Base-by-base conservation (phyloP, 2,329 filamentous ascomycete species). In the Aspergillus clavatus region DNA sequence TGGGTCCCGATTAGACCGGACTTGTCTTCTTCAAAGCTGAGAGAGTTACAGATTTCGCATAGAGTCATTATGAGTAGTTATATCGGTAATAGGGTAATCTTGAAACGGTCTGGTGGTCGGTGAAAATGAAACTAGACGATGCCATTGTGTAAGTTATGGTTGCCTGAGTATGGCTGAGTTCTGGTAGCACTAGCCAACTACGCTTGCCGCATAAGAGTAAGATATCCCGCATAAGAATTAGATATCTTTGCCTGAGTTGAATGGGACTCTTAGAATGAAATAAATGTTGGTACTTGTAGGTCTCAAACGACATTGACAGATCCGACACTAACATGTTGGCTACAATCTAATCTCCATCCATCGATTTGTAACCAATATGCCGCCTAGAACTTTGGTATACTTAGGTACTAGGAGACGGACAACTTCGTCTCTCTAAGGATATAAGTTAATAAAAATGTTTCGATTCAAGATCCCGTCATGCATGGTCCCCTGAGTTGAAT, bases 321-420 rank as follows among this genome's bases (percentile, higher is more conserved):
- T n/a, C n/a, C n/a, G n/a, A n/a, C n/a, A n/a, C n/a, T n/a, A n/a
- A n/a, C 7, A n/a, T 11, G 27, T 29, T 29, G 27, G 7, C 14
- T n/a, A 33, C 6, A 8, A 8, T 10, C 29, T 16, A 8, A 16
- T 33, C 7, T n/a, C 14, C 14, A n/a, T n/a, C n/a, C n/a, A n/a
- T n/a, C n/a, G n/a, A 24, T 24, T 24, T 24, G 5, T 24, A 7
- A 19, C 26, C 21, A 14, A 29, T 16, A 6, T 12, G 14, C 22
- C 33, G 18, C 16, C 2, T 19, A 24, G 37, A 36, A 26, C 38
- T 24, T 14, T 8, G 22, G 29, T 18, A 22, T 8, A 28, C 40
- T 29, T 41, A 45, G 48, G 38, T 39, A 45, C 28, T 44, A 14
- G 21, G 12, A 16, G 29, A 14, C 18, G 22, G 33, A 23, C 23